Base-by-base conservation (phyloP, 179 eudicot species). In the Patellifolia procumbens region DNA sequence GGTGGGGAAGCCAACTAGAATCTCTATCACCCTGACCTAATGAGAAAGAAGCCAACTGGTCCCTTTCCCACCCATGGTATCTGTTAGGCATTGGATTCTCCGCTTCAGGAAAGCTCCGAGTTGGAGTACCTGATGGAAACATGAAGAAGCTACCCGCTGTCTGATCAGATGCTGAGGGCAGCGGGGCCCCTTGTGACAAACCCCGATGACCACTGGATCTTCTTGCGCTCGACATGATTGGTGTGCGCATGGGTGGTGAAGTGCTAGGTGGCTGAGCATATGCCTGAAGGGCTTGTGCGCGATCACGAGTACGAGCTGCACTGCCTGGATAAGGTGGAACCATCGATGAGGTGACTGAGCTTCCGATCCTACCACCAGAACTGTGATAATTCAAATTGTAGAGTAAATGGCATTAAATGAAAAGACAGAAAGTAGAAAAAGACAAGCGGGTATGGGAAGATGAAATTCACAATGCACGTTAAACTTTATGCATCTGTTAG, bases 231-330 rank as follows among this genome's bases (percentile, higher is more conserved):
- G 92, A 69, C 16, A 86, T 68, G 37, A 81, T 43, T 1, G 94
- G 88, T 12, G 88, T 48, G 20, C 88, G 95, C 11, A 86, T 48
- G 22, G 88, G 81, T 31, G 89, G 89, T 29, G 86, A 81, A 62
- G 71, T 84, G 84, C 80, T 88, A 7, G 92, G 92, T 73, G 84
- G 97, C 70, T 94, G 98, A 78, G 81, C 90, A 72, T 94, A 91
- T 61, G 97, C 96, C 71, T 94, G 98, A 76, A 91, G 90, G 70
- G 96, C 91, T 71, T 92, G 94, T 42, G 84, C 85, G 70, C 94
- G 91, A 58, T 87, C 92, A 60, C 92, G 98, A 77, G 92, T 83
- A 62, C 98, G 88, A 76, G 96, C 94, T 70, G 86, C 93, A 71
- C 94, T 87, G 45, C 93, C 92, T 68, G 97, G 96, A 83, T 92